These are phyloP conservation scores for Plasmodium malariae DNA, from an alignment of 169 alveolate genomes.

Conservation along the genomic window DNA sequence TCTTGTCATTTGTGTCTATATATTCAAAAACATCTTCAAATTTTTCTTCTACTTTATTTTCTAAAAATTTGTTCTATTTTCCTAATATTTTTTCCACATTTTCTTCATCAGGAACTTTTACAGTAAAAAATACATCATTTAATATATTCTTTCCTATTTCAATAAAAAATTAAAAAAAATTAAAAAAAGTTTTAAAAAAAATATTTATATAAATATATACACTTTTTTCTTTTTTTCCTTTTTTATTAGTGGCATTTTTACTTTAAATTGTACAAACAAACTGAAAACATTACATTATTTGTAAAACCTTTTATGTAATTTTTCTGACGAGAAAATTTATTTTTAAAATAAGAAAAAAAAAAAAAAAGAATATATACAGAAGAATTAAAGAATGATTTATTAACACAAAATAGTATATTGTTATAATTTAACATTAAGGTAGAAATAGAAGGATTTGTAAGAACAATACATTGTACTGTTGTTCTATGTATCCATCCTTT, in stretches of 20 bases:
- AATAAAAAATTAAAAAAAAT: background rate
- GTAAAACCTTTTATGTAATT: background rate
- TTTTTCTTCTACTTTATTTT: background rate
- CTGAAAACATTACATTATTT: background rate
- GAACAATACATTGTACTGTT: no score
- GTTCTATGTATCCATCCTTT: no score
- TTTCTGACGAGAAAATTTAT: no score
- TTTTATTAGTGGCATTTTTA: no score
- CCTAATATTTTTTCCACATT: background rate
- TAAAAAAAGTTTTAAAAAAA: no score
- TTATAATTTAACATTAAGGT: background rate
- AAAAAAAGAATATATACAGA: background rate
- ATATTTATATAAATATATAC: no score
- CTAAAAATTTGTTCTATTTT: background rate
- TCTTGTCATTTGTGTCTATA: background rate
- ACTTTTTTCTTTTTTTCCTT: no score
- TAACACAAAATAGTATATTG: slow-evolving; percentile 25
- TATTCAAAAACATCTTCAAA: slow-evolving; percentile 11
- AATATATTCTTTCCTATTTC: background rate
- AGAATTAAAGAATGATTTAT: background rate
- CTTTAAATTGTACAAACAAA: background rate
- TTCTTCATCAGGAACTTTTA: background rate
- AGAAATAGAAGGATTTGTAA: background rate
- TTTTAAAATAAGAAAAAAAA: background rate
- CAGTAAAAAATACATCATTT: background rate